Base-by-base conservation (phyloP, 768 basidiomycete genomes). In the Termitomyces sp. region DNA sequence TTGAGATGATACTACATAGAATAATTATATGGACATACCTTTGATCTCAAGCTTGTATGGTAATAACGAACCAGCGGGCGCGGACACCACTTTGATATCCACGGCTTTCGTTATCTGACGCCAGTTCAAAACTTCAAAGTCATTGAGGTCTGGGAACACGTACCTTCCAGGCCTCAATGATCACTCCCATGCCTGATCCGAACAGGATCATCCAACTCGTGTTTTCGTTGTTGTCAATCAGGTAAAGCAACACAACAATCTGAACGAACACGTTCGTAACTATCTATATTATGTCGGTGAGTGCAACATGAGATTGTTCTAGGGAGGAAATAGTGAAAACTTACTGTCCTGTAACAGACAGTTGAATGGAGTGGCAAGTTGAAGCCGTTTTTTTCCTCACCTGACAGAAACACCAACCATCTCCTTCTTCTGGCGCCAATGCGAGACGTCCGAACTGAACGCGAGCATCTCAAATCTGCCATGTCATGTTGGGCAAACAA, bases 151-250 rank as follows among this genome's bases (percentile, higher is more conserved):
- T n/a, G 35, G 12, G 51, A 56, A 55, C 53, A 61, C 74, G 53
- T 56, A 84, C 88, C 86, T 98, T 98, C 95, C 94, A 98, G 2
- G 91, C 93, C 71, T 98, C 96, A 55, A 93, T 83, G 30, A 90
- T 62, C 42, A 90, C 80, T 42, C 91, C 89, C 68, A 84, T 80
- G 10, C 90, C 91, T 53, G 89, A 91, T 4, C 89, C 87, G 69
- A 93, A 80, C 24, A 98, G 79, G 69, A 98, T 98, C 92, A 98
- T 98, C 88, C 92, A 96, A 64, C 88, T 93, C 30, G 96, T 99
- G 68, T 98, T 90, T 51, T 91, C 86, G 62, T 90, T 92, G 68
- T 94, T 95, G 73, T 97, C 95, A 63, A 95, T 85, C 62, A 98
- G 87, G 71, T 97, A 98, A 19, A 98, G 77, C 32, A 96, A 76